Percentiles rank a stretch among this genome's conserved stretches.
Evolutionary conservation across 1,284 basidiomycete genomes (phyloP).

Genomic region (Pascua sp.): DNA sequence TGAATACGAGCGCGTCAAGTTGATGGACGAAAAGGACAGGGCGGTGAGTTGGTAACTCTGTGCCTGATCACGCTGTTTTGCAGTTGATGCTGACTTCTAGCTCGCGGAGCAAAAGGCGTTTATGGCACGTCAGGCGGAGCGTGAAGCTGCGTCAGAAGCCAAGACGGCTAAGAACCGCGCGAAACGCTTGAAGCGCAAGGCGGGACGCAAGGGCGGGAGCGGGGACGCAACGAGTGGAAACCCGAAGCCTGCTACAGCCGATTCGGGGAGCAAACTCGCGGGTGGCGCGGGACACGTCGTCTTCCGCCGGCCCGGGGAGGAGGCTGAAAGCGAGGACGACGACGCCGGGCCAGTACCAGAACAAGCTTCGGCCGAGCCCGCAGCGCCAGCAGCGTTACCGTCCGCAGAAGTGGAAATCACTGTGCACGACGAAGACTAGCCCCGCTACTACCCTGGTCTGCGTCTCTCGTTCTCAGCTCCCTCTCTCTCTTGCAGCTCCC

Average conservation of each 20-base stretch:
- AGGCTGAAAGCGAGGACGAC: background rate
- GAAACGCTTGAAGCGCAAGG: slow-evolving; percentile 84
- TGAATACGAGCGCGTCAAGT: slow-evolving; percentile 89
- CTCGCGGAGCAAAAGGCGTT: slow-evolving; percentile 65
- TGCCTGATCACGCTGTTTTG: background rate
- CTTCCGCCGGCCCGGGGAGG: background rate
- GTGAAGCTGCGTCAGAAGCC: slow-evolving; percentile 65
- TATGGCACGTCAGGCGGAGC: slow-evolving; percentile 61
- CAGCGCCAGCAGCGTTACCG: slow-evolving; percentile 5
- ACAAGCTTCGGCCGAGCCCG: slow-evolving; percentile 1
- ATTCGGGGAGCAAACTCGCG: background rate
- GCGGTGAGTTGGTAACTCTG: slow-evolving; percentile 58
- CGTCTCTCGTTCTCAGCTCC: too few species aligned
- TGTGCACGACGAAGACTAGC: slow-evolving; percentile 46
- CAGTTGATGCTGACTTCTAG: slow-evolving; percentile 49
- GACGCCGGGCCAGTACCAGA: slow-evolving; percentile 7
- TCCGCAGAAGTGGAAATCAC: slow-evolving; percentile 33
- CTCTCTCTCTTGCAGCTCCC: too few species aligned
- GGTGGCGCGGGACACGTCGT: too few species aligned
- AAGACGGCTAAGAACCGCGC: slow-evolving; percentile 91
- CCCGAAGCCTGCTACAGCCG: background rate
- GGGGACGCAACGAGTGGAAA: slow-evolving; percentile 1
- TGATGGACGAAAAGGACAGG: slow-evolving; percentile 77
- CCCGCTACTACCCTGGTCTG: too few species aligned
- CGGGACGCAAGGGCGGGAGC: slow-evolving; percentile 54